Evolutionary conservation across 768 basidiomycete species (phyloP), one percentile per base, ranked within the genome.

Genomic region (Termitomyces sp.): DNA sequence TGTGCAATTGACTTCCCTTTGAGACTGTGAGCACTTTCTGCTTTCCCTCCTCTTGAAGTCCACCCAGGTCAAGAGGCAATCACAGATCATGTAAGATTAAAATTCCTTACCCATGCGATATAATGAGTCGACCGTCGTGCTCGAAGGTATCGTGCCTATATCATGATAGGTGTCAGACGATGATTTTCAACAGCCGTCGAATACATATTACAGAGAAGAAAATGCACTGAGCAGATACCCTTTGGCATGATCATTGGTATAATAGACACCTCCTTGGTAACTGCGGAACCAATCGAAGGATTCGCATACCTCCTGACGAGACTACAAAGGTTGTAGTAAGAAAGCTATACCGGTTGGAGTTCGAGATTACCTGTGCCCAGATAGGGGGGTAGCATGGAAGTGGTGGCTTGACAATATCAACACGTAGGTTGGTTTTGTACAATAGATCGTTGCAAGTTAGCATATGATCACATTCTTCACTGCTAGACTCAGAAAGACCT

Each of bases 241-340:
- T 64, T 81, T 85, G 17, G 79, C 87, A 17, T 79, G 67, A 51
- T 82, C 78, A 24, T 81, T 73, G 22, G 68, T 66, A 49, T 77
- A 81, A 66, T 92, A 92, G 5, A 93, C 90, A 8, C 90, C 90
- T 11, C 88, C 73, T 67, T 93, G 90, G 65, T 89, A 93, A 59
- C 80, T 84, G 32, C 81, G 74, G 67, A 88, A 89, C 78, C 82
- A 85, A 21, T 84, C 82, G 46, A 86, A 82, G 5, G 85, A 80
- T 67, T 93, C 90, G 70, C 90, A 92, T 2, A 93, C 77, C 70
- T 92, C 90, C 70, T 91, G 89, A 41, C 90, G 82, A 24, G 88
- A 87, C 89, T 91, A 19, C 15, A 43, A 59, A 24, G 30, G 6
- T 11, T 32, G 37, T 12, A 59, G 11, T 62, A 28, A 57, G 22